These are phyloP conservation scores for Abortiporus biennis DNA, from an alignment of 1,284 basidiomycete genomes.

Conservation along the genomic window DNA sequence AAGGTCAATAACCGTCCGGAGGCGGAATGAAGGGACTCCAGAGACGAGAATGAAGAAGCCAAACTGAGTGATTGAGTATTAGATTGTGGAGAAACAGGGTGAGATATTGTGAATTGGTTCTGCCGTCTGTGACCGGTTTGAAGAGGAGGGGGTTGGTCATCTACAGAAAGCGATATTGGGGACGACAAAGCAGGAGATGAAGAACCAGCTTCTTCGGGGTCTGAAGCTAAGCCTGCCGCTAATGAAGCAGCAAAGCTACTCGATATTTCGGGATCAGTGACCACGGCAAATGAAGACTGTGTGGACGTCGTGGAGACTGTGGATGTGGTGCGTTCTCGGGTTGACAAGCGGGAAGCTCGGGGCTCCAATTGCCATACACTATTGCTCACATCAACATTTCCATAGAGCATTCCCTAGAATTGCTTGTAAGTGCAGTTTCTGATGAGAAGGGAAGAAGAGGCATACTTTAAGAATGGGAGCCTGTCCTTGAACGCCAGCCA, in stretches of 20 bases:
- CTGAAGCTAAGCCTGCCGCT: conserved; percentile 64
- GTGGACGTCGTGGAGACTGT: conserved; percentile 68
- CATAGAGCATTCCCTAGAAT: conserved; percentile 62
- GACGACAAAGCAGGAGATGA: conserved; percentile 55
- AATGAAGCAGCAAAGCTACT: conserved; percentile 76
- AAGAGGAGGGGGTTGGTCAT: conserved; percentile 28
- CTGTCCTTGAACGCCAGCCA: conserved; percentile 65
- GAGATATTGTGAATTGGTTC: conserved; percentile 29
- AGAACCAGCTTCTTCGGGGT: conserved; percentile 50
- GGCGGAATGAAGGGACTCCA: conserved; percentile 60
- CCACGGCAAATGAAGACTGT: conserved; percentile 70
- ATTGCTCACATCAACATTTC: conserved; percentile 50
- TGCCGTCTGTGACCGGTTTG: conserved; percentile 11
- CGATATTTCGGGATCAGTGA: conserved; percentile 74
- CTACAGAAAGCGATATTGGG: conserved; percentile 48
- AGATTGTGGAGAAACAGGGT: conserved; percentile 50
- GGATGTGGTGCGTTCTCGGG: conserved; percentile 66
- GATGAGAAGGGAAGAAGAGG: too few species aligned
- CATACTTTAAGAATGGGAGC: conserved; percentile 65
- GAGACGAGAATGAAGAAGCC: conserved; percentile 63
- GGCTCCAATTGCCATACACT: conserved; percentile 76
- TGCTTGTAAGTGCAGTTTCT: too few species aligned
- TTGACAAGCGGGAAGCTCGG: conserved; percentile 36
- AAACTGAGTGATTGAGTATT: conserved; percentile 39
- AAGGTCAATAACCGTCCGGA: conserved; percentile 64